Percentiles rank a stretch among this genome's conserved stretches.
Conservation (phyloP, 805 yeast species). For the Metschnikowia similis region DNA sequence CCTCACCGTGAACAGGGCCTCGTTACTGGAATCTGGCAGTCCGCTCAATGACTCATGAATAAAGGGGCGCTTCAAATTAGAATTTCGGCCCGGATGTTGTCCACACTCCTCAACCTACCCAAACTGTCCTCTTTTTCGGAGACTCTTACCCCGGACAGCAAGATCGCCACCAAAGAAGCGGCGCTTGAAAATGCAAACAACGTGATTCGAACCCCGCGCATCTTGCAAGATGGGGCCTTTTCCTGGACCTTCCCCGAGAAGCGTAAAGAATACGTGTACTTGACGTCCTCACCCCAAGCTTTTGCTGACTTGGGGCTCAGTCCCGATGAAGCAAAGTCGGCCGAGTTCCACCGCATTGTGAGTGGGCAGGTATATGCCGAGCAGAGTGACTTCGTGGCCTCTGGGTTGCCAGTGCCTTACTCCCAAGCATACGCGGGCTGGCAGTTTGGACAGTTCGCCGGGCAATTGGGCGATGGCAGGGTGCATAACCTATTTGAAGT, state of each 20-base stretch:
- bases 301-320: constrained; percentile 57
- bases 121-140: constrained; percentile 28
- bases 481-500: constrained; percentile 78
- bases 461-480: constrained; percentile 95
- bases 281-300: constrained; percentile 59
- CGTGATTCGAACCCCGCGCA: constrained; percentile 34
- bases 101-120: constrained; percentile 25
- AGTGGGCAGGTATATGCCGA: constrained; percentile 49
- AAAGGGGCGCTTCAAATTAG: background rate
- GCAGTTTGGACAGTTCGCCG: constrained; percentile 96
- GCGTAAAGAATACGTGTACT: constrained; percentile 48
- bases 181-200: constrained; percentile 29
- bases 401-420: constrained; percentile 60
- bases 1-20: too few relatives aligned
- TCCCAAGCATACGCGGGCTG: constrained; percentile 93
- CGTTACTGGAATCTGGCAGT: background rate
- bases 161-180: constrained; percentile 20
- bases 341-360: constrained; percentile 49
- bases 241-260: constrained; percentile 69
- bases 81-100: constrained; percentile 8
- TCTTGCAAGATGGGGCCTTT: constrained; percentile 55
- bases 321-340: constrained; percentile 33
- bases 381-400: constrained; percentile 13
- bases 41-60: background rate
- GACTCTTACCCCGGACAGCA: constrained; percentile 26